Evolutionary conservation across 805 yeast species (phyloP), one percentile per base, ranked within the genome.

Genomic region (Nematodospora valgi): DNA sequence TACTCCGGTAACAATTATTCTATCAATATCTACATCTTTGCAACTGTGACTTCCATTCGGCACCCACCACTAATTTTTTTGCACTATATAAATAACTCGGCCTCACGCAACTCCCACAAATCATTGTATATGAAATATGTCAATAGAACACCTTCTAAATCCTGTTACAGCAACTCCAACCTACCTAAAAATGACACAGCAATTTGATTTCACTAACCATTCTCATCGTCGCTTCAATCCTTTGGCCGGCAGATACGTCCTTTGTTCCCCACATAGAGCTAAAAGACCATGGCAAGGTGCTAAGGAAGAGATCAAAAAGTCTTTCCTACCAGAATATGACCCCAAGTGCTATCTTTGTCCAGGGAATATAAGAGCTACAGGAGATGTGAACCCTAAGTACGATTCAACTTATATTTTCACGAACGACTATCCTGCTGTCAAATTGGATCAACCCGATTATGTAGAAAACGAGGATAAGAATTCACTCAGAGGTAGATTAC

Each of bases 271-370:
- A 5, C 91, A 82, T 51, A 64, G 89, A 38, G 76, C 87, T 20
- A 79, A 80, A 55, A 68, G 91, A 45, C 89, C 91, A 14, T 82
- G 89, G 89, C 83, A 78, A 54, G 89, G 89, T 23, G 85, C 79
- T 42, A 69, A 77, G 44, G 89, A 82, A 52, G 64, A 63, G 23
- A 54, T 68, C 11, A 48, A 54, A 35, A 63, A 55, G 29, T 64
- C 59, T 11, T 47, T 54, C 19, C 62, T 70, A 42, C 82, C 85
- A 4, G 60, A 46, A 22, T 81, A 74, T 50, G 89, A 82, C 47
- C 72, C 73, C 14, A 72, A 71, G 43, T 82, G 91, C 59, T 82
- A 76, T 56, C 61, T 82, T 43, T 82, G 89, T 57, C 88, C 89
- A 1, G 78, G 86, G 3, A 82, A 82, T 53, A 56, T 59, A 9